Percentiles rank a stretch among this genome's conserved stretches.
Conservation (phyloP, 129 eudicot genomes). For the Flaveria ramosissima region DNA sequence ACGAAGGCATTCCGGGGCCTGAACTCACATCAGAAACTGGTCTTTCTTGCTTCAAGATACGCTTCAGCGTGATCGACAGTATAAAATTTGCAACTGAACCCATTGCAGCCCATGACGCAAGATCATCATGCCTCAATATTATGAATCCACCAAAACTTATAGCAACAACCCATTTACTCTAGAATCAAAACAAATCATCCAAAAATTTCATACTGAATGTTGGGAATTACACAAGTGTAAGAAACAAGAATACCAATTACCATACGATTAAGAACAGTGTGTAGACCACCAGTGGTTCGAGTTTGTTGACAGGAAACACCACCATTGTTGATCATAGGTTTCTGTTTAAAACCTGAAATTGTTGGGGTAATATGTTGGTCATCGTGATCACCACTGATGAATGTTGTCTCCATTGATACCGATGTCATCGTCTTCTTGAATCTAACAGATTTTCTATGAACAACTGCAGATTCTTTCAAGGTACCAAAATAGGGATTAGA, state of each 20-base stretch:
- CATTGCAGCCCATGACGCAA: slow-evolving; percentile 61
- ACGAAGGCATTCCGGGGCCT: slow-evolving; percentile 91
- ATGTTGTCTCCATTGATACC: slow-evolving; percentile 27
- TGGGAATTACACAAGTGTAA: background rate
- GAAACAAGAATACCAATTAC: slow-evolving; percentile 33
- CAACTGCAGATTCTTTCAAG: slow-evolving; percentile 15
- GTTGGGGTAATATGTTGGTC: background rate
- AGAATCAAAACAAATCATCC: background rate
- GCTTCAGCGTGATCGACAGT: slow-evolving; percentile 53
- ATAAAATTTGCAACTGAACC: slow-evolving; percentile 55
- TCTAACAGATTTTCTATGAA: background rate
- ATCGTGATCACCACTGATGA: slow-evolving; percentile 18
- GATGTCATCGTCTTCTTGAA: slow-evolving; percentile 1
- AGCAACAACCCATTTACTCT: slow-evolving; percentile 77
- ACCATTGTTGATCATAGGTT: slow-evolving; percentile 39
- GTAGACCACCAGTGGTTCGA: slow-evolving; percentile 24
- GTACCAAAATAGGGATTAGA: slow-evolving; percentile 4
- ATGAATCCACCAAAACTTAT: slow-evolving; percentile 39
- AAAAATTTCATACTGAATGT: background rate
- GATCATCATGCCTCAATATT: slow-evolving; percentile 66
- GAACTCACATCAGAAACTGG: slow-evolving; percentile 49
- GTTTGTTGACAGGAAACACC: background rate
- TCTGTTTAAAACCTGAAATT: slow-evolving; percentile 44
- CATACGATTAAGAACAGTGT: slow-evolving; percentile 48
- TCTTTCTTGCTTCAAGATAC: slow-evolving; percentile 67